Percentiles rank a stretch among this genome's conserved stretches.
Conservation (phyloP, 139 green algal genomes). For the Chlorella sp. region DNA sequence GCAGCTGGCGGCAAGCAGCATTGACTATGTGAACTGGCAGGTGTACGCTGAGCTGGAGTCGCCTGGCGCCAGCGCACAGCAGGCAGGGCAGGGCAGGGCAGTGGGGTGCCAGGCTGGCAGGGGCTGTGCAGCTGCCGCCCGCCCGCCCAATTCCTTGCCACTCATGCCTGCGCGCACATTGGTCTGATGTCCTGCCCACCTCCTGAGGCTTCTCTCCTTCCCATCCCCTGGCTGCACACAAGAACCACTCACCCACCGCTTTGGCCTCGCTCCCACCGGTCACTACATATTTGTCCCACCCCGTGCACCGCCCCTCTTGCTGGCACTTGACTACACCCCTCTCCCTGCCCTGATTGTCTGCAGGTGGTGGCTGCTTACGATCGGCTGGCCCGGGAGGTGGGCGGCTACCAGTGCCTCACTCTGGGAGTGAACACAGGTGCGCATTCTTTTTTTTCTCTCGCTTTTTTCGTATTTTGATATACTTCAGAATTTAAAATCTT, state of each 20-base stretch:
- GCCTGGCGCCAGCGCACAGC: slow-evolving; percentile 1
- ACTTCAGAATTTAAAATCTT: no score
- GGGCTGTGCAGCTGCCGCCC: not conserved
- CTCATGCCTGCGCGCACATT: not conserved
- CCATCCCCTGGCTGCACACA: no score
- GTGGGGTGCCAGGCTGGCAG: not conserved
- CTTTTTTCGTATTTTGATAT: no score
- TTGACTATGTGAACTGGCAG: slow-evolving; percentile 23
- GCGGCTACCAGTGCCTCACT: slow-evolving; percentile 1
- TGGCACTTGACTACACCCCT: not conserved
- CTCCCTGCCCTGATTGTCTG: not conserved
- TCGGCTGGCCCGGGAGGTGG: slow-evolving; percentile 5
- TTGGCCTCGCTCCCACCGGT: not conserved
- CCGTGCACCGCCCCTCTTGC: not conserved
- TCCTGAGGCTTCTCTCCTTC: no score
- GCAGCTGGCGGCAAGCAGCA: slow-evolving; percentile 14
- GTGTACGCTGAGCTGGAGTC: slow-evolving; percentile 34
- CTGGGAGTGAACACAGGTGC: slow-evolving; percentile 28
- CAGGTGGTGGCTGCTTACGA: slow-evolving; percentile 15
- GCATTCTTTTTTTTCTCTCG: no score
- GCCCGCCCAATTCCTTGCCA: not conserved
- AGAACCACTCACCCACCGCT: no score
- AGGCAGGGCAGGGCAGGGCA: not conserved
- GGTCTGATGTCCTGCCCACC: no score
- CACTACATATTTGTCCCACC: no score